phyloP scores from a whole-genome alignment of 2,329 filamentous ascomycete species.

The Aureobasidium sp. region DNA sequence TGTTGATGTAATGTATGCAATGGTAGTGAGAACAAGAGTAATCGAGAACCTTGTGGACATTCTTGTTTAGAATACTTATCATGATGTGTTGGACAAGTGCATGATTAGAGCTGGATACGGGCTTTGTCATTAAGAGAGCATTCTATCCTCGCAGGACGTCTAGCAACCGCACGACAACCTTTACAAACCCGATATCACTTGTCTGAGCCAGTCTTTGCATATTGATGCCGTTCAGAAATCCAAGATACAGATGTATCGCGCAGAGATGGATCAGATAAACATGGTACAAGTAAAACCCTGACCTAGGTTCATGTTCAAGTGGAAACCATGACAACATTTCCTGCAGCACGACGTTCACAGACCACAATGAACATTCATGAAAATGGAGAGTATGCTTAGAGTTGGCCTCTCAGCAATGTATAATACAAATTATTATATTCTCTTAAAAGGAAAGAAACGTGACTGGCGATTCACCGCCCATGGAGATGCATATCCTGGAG shows the following conservation, averaged over 20 bases:
- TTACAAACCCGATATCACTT: too few relatives aligned
- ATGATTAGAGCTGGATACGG: too few relatives aligned
- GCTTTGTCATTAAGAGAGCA: too few relatives aligned
- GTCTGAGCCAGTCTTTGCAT: background rate
- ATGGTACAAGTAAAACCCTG: background rate
- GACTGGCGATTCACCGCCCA: too few relatives aligned
- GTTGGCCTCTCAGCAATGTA: background rate
- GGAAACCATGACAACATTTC: background rate
- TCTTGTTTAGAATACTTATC: too few relatives aligned
- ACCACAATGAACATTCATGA: background rate
- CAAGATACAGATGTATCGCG: background rate
- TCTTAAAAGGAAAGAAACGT: background rate
- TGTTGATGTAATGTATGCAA: conserved; percentile 28
- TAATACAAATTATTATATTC: background rate
- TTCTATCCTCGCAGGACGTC: too few relatives aligned
- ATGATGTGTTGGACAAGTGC: too few relatives aligned
- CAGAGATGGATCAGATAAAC: background rate
- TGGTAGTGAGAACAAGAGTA: too few relatives aligned
- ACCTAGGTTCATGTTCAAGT: background rate
- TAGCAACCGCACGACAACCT: too few relatives aligned
- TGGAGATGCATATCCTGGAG: background rate
- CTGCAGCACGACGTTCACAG: background rate
- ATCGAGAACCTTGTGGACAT: too few relatives aligned
- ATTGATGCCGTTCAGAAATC: background rate
- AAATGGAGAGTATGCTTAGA: background rate